Evolutionary conservation across 2,329 filamentous ascomycete genomes (phyloP), one percentile per base, ranked within the genome.

Genomic region (Westerdykella sp.): DNA sequence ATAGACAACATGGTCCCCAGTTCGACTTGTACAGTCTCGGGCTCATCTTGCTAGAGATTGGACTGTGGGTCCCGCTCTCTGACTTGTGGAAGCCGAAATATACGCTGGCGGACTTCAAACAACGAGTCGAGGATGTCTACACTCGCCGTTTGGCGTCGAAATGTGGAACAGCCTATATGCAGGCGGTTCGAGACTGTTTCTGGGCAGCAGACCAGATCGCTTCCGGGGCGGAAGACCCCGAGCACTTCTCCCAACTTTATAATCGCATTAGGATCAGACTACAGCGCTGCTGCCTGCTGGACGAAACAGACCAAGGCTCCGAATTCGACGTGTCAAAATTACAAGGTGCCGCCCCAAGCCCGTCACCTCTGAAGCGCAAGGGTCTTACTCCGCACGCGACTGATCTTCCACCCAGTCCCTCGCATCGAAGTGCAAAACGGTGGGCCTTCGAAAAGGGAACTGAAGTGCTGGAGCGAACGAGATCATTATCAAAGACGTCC

Each of bases 121-220:
- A 77, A 39, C 71, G 79, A 31, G 70, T 84, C n/a, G 78, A 82
- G 58, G 77, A 77, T 51, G 72, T 81, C 1, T 83, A 80, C 55
- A 73, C 86, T 2, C 74, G 81, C 1, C 78, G 80, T 49, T 69
- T 88, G 1, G 76, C 81, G 0, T 77, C 80, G 3, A 79, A 80
- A 58, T 89, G 85, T 52, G 85, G 85, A 12, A 84, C 80, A 6
- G 73, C 85, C 0, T 91, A 88, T 63, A 83, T 81, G 76, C 84
- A 82, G 57, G 85, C 84, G 1, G 84, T 87, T 2, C 78, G 85
- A 57, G 75, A 79, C 3, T 89, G 85, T 54, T 82, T 84, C 73
- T 74, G 74, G 45, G 81, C 84, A n/a, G 80, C 84, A 2, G 83
- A 88, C 49, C 53, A 51, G 14, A 57, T 54, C 36, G 52, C 53